Evolutionary conservation across 345 rosid genomes (phyloP).

Genomic region (Eutrema japonicum): DNA sequence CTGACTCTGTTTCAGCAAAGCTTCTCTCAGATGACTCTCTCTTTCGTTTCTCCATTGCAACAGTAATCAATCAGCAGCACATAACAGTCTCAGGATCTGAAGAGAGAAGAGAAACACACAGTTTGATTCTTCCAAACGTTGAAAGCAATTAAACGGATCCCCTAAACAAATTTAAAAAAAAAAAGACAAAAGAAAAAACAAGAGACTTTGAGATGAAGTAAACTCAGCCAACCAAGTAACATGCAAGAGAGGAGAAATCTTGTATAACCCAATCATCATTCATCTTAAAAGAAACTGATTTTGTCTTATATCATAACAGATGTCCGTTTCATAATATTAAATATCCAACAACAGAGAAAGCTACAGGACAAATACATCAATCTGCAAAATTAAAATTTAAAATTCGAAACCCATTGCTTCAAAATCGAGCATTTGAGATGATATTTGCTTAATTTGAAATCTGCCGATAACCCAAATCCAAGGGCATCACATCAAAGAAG

Average conservation of each 20-base stretch:
- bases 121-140: slow-evolving; percentile 20
- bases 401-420: slow-evolving; percentile 30
- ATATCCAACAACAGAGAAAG: slow-evolving; percentile 8
- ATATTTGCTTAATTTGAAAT: not conserved
- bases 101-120: slow-evolving; percentile 24
- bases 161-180: not conserved
- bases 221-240: slow-evolving; percentile 37
- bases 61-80: slow-evolving; percentile 40
- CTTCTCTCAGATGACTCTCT: slow-evolving; percentile 75
- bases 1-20: slow-evolving; percentile 72
- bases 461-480: slow-evolving; percentile 8
- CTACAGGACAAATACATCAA: slow-evolving; percentile 11
- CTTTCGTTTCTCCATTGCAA: slow-evolving; percentile 81
- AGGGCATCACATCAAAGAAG: not conserved
- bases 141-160: slow-evolving; percentile 4
- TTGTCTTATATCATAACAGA: slow-evolving; percentile 29
- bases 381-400: slow-evolving; percentile 14
- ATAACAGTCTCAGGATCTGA: slow-evolving; percentile 52
- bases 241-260: slow-evolving; percentile 43
- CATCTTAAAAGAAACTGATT: slow-evolving; percentile 14
- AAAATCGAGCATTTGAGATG: not conserved
- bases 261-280: slow-evolving; percentile 32
- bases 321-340: slow-evolving; percentile 25
- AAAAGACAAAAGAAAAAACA: not conserved
- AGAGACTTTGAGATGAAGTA: slow-evolving; percentile 38